Conservation (phyloP, 768 basidiomycete species). For the Tephrocybe rancida region DNA sequence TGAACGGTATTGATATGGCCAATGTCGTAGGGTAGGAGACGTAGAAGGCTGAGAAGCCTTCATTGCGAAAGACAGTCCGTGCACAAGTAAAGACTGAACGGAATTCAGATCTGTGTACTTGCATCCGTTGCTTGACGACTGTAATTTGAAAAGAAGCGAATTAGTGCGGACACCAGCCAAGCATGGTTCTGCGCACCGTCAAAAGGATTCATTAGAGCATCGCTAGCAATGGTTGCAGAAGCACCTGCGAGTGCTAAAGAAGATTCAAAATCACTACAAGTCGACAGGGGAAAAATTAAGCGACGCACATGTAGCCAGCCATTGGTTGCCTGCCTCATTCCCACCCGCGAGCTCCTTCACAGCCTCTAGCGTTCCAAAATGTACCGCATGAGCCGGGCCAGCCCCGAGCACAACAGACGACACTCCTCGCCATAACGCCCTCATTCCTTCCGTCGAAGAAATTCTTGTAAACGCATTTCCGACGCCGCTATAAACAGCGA, state of each 20-base stretch:
- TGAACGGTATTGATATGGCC: conserved; percentile 96
- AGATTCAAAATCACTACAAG: conserved; percentile 3
- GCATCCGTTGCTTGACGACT: conserved; percentile 99
- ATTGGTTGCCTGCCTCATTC: conserved; percentile 78
- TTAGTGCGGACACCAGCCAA: conserved; percentile 5
- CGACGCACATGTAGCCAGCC: conserved; percentile 83
- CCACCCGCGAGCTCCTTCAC: conserved; percentile 93
- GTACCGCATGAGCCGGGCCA: conserved; percentile 96
- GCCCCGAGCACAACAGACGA: conserved; percentile 95
- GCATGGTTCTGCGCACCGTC: conserved; percentile 69
- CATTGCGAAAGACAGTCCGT: conserved; percentile 77
- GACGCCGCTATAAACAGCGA: conserved; percentile 86
- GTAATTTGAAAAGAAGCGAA: conserved; percentile 6
- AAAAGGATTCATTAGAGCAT: conserved; percentile 99
- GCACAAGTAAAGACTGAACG: conserved; percentile 88
- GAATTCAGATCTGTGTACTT: conserved; percentile 92
- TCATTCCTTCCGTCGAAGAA: conserved; percentile 90
- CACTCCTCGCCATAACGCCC: conserved; percentile 94
- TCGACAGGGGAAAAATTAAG: not conserved
- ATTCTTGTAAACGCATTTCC: conserved; percentile 91
- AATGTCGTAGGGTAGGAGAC: conserved; percentile 98
- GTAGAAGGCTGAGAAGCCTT: conserved; percentile 93
- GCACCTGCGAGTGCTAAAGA: conserved; percentile 86
- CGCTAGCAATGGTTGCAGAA: conserved; percentile 90
- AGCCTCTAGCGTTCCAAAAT: conserved; percentile 95